Evolutionary conservation across 2,329 filamentous ascomycete species (phyloP).

Genomic region (Penicillium griseofulvum): DNA sequence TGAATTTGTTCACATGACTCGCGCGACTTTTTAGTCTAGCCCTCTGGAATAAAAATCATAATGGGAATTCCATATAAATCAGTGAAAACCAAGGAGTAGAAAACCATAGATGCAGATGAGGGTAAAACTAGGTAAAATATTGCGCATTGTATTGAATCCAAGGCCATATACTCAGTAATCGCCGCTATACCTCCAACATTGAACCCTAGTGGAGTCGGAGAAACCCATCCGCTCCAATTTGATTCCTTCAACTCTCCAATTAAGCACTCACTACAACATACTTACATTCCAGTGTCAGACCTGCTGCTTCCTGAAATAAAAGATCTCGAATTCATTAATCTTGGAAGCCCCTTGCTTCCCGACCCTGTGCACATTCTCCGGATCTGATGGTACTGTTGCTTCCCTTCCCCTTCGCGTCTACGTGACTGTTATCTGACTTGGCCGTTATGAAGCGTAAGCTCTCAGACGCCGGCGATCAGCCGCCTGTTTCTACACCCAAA

Average conservation of each 20-base stretch:
- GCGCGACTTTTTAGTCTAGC: neutral
- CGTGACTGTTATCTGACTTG: constrained; percentile 16
- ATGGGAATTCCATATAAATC: neutral
- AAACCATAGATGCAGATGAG: neutral
- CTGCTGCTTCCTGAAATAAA: neutral
- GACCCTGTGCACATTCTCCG: constrained; percentile 26
- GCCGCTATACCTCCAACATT: neutral
- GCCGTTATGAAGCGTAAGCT: constrained; percentile 44
- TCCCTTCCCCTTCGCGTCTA: constrained; percentile 22
- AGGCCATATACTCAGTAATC: too few species aligned
- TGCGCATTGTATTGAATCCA: neutral
- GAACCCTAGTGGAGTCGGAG: constrained; percentile 28
- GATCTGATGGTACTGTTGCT: constrained; percentile 35
- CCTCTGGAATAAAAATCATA: neutral
- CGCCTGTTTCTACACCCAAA: constrained; percentile 40
- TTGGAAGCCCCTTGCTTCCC: constrained; percentile 27
- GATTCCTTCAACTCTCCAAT: constrained; percentile 17
- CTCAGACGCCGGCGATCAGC: constrained; percentile 34
- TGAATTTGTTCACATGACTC: neutral
- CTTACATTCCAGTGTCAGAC: constrained; percentile 10
- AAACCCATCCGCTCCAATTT: constrained; percentile 25
- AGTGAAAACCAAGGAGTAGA: neutral
- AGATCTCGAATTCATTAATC: constrained; percentile 7
- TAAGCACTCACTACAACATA: neutral
- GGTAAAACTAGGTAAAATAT: neutral